Conservation (phyloP, 2,329 filamentous ascomycete genomes). For the Pestalotiopsis fici region DNA sequence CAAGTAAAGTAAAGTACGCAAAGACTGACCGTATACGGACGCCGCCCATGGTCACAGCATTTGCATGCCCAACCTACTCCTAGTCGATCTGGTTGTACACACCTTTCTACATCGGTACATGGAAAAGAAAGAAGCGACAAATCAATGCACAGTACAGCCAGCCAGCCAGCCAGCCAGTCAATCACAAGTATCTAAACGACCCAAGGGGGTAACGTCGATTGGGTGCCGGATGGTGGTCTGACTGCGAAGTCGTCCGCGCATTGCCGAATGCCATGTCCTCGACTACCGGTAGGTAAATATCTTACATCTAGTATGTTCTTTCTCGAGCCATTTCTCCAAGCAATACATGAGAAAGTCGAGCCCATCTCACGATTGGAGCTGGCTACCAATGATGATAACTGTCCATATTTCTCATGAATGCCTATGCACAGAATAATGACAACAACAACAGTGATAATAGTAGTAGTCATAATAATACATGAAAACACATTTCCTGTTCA, state of each 20-base stretch:
- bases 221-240: neutral
- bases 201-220: neutral
- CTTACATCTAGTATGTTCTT: too few species aligned
- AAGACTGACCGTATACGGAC: neutral
- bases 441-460: too few species aligned
- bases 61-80: neutral
- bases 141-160: neutral
- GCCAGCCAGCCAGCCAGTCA: neutral
- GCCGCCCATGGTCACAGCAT: neutral
- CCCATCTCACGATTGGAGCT: too few species aligned
- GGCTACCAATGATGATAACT: too few species aligned
- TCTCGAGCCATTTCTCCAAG: too few species aligned
- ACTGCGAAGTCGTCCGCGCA: neutral
- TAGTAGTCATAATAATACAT: too few species aligned
- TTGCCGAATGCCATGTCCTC: neutral
- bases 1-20: neutral
- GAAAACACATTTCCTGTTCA: neutral
- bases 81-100: neutral
- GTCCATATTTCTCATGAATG: too few species aligned
- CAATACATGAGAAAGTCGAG: too few species aligned
- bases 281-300: too few species aligned
- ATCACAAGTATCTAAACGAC: neutral
- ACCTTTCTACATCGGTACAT: neutral
- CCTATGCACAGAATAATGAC: too few species aligned
- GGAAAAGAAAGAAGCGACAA: neutral